Percentiles rank a stretch among this genome's conserved stretches.
phyloP scores from a whole-genome alignment of 1,284 basidiomycete species.

The Neonothopanus nambi region DNA sequence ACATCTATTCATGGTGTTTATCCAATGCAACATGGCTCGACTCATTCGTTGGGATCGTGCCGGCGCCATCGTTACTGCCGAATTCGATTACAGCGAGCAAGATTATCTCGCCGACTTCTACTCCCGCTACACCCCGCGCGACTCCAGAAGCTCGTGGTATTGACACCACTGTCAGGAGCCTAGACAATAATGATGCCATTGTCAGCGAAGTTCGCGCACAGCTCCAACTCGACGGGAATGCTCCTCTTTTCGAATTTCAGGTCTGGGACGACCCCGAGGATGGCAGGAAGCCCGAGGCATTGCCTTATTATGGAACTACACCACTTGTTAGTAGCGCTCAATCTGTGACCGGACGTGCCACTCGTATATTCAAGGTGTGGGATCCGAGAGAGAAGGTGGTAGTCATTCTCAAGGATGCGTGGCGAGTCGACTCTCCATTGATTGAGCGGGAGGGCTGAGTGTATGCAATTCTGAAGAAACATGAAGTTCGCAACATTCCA shows the following conservation, averaged over 20 bases:
- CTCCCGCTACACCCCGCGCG: constrained; percentile 19
- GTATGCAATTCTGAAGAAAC: constrained; percentile 16
- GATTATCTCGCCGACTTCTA: constrained; percentile 21
- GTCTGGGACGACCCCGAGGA: neutral
- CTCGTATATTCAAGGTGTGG: constrained; percentile 13
- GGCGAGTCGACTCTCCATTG: constrained; percentile 16
- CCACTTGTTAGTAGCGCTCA: too few species aligned
- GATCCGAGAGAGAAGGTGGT: constrained; percentile 5
- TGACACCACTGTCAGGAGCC: constrained; percentile 16
- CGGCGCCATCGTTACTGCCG: constrained; percentile 20
- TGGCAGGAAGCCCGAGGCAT: too few species aligned
- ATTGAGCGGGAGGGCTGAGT: constrained; percentile 15
- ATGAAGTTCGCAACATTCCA: constrained; percentile 15
- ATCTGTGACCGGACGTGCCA: too few species aligned
- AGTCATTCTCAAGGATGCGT: constrained; percentile 25
- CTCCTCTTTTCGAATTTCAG: neutral
- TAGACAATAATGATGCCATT: neutral
- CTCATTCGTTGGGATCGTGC: constrained; percentile 27
- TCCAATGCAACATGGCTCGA: constrained; percentile 17
- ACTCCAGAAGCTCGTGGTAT: constrained; percentile 17
- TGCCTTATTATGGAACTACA: too few species aligned
- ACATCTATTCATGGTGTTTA: constrained; percentile 19
- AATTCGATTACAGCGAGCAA: constrained; percentile 17
- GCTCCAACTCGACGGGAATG: too few species aligned
- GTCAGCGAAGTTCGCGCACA: too few species aligned